A percentile compares a stretch with the other conserved stretches of the same genome.
phyloP scores from a whole-genome alignment of 2,329 filamentous ascomycete species.

The Clonostachys rhizophaga region DNA sequence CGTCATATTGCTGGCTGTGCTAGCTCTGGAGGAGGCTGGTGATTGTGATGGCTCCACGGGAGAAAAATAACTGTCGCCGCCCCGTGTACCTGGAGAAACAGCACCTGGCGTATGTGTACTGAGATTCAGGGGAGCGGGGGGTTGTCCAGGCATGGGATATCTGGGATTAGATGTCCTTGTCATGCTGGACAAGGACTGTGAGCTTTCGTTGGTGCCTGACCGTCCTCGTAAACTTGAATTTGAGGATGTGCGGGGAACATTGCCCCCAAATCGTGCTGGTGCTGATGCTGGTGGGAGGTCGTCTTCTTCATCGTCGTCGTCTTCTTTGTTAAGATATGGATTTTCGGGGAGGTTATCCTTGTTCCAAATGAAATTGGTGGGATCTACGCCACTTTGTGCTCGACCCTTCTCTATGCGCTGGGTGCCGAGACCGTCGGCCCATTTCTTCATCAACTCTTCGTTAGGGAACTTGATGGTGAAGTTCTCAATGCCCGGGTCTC shows the following conservation, averaged over 20 bases:
- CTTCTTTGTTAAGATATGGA: constrained; percentile 67
- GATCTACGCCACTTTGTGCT: constrained; percentile 38
- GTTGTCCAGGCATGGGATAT: constrained; percentile 62
- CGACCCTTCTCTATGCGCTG: constrained; percentile 62
- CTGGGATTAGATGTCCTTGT: constrained; percentile 61
- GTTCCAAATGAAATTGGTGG: constrained; percentile 79
- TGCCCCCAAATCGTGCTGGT: constrained; percentile 20
- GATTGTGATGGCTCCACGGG: constrained; percentile 81
- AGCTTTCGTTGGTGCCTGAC: constrained; percentile 70
- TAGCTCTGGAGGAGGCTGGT: constrained; percentile 70
- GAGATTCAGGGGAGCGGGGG: constrained; percentile 58
- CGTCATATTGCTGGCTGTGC: constrained; percentile 72
- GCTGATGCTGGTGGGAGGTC: constrained; percentile 20
- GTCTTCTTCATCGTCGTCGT: constrained; percentile 57
- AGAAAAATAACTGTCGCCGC: constrained; percentile 89
- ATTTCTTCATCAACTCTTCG: constrained; percentile 90
- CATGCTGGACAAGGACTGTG: constrained; percentile 51
- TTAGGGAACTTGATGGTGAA: constrained; percentile 92
- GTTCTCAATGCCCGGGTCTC: constrained; percentile 90
- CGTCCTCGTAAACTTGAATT: constrained; percentile 71
- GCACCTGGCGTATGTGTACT: constrained; percentile 49
- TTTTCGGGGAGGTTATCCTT: constrained; percentile 62
- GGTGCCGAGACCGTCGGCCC: constrained; percentile 73
- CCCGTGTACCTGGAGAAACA: constrained; percentile 56
- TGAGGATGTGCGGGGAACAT: constrained; percentile 45